Evolutionary conservation across 768 basidiomycete species (phyloP).

Genomic region (Hypholoma sublateritium): DNA sequence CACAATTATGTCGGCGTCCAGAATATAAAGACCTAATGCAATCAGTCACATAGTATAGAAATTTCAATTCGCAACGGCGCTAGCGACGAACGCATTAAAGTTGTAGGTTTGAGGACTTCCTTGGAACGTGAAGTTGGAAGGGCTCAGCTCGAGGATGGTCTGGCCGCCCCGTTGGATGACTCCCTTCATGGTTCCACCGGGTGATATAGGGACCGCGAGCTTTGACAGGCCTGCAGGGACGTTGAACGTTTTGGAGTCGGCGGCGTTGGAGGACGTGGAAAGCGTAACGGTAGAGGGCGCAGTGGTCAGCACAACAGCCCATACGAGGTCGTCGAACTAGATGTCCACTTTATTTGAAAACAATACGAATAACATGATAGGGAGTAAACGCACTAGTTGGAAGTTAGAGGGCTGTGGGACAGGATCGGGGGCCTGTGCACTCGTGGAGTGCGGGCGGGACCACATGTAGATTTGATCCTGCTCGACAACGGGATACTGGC

Average conservation of each 20-base stretch:
- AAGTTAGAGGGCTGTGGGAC: constrained; percentile 57
- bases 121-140: constrained; percentile 53
- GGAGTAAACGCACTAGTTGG: constrained; percentile 46
- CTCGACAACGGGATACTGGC: constrained; percentile 53
- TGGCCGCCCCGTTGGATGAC: constrained; percentile 48
- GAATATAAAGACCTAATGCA: neutral
- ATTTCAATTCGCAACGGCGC: constrained; percentile 26
- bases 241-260: constrained; percentile 40
- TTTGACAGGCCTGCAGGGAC: constrained; percentile 62
- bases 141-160: constrained; percentile 45
- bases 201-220: constrained; percentile 53
- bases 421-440: constrained; percentile 53
- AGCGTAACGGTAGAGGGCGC: constrained; percentile 57
- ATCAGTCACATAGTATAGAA: neutral
- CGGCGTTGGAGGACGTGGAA: constrained; percentile 45
- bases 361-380: constrained; percentile 11
- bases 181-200: constrained; percentile 51
- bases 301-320: constrained; percentile 67
- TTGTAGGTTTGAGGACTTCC: constrained; percentile 60
- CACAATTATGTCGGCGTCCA: neutral
- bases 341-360: neutral
- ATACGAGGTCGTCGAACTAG: constrained; percentile 62
- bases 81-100: constrained; percentile 68
- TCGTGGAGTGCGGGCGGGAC: constrained; percentile 64
- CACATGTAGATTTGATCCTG: constrained; percentile 69